Base-by-base conservation (phyloP, 306 rosid species). In the Lagenaria siceraria region DNA sequence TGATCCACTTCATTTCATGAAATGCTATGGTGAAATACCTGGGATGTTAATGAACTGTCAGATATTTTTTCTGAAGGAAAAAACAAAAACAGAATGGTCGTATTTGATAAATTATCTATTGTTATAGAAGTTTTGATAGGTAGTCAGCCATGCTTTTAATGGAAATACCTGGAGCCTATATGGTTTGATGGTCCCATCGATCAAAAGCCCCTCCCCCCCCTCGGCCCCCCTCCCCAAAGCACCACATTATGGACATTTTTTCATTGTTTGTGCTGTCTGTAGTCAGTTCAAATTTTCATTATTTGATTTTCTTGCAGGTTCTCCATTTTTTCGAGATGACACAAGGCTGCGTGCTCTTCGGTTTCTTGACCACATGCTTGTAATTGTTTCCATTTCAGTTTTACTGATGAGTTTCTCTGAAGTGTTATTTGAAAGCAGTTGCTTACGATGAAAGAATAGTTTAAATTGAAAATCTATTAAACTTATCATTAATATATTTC, bases 321-420 rank as follows among this genome's bases (percentile, higher is more conserved):
- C 97, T 55, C 91, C 93, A 58, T 92, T 95, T 86, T 95, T 95
- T 54, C 89, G 97, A 58, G 85, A 86, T 83, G 99, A 95, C 87
- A 90, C 96, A 74, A 90, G 97, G 90, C 82, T 95, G 89, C 99
- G 99, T 85, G 99, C 99, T 84, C 85, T 95, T 84, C 99, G 97
- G 74, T 95, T 95, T 83, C 96, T 95, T 19, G 99, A 95, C 82
- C 99, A 95, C 89, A 88, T 95, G 97, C 99, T 95, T 77, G 99
- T 95, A 95, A 80, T 95, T 60, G 42, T 84, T 85, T 86, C 65
- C 64, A 70, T 76, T 80, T 84, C 78, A 13, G 53, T 80, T 79
- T 83, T 24, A 64, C 78, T 74, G 84, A 78, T 60, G 51, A 75
- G 63, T 80, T 79, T 65, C 27, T 76, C 59, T 60, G 29, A 76